Percentiles rank a stretch among this genome's conserved stretches.
These are phyloP conservation scores for Ceratonia siliqua DNA, from an alignment of 306 rosid genomes.

Conservation along the genomic window DNA sequence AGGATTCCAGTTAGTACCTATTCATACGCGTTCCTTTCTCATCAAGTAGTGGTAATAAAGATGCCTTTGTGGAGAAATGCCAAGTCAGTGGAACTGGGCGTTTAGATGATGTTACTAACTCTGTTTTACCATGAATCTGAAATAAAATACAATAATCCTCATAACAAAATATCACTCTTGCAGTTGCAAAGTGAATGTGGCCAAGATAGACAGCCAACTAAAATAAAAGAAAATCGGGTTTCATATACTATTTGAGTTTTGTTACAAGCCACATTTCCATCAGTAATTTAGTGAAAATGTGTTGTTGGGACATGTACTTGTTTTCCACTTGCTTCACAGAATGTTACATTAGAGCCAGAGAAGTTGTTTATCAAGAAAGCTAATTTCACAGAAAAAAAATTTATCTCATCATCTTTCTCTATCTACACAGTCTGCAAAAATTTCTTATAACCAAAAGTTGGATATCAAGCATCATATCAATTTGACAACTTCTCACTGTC, in stretches of 20 bases:
- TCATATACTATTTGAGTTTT: conserved; percentile 2
- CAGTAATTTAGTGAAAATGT: conserved; percentile 13
- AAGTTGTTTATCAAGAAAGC: background rate
- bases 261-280: conserved; percentile 1
- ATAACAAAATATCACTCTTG: background rate
- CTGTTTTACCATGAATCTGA: conserved; percentile 93
- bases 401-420: background rate
- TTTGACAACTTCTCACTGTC: background rate
- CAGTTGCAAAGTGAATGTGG: conserved; percentile 7
- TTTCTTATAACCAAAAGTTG: background rate
- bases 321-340: conserved; percentile 16
- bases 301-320: conserved; percentile 5
- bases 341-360: background rate
- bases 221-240: conserved; percentile 6
- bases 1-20: conserved; percentile 51
- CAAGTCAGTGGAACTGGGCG: conserved; percentile 96
- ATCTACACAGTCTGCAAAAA: background rate
- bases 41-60: conserved; percentile 81
- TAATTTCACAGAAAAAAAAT: background rate
- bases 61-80: conserved; percentile 82
- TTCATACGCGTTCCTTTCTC: conserved; percentile 81
- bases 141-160: conserved; percentile 20
- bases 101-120: conserved; percentile 84
- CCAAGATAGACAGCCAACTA: conserved; percentile 8
- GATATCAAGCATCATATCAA: background rate